Conservation (phyloP, 148 eudicot species). For the Mesembryanthemum crystallinum region DNA sequence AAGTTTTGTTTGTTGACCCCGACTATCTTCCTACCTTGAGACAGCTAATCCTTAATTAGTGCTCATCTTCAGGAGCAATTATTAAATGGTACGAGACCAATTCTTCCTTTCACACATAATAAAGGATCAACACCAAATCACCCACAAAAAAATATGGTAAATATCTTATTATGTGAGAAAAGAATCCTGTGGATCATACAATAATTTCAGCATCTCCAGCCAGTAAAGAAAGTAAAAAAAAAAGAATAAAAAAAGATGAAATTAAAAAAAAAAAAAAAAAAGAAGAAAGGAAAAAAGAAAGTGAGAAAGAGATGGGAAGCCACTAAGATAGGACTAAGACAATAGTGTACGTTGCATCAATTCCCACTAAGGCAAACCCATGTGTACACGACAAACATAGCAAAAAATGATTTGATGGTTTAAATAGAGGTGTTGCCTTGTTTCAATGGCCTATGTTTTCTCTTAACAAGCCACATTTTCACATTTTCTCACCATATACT, state of each 20-base stretch:
- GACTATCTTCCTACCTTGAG: not conserved
- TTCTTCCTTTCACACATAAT: no score
- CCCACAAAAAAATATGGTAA: no score
- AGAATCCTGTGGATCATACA: no score
- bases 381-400: not conserved
- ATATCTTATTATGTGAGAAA: no score
- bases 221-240: not conserved
- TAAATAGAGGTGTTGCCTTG: conserved; percentile 18
- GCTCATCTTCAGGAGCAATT: no score
- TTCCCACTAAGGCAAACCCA: not conserved
- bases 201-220: no score
- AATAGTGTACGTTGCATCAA: conserved; percentile 5
- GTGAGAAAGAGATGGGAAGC: not conserved
- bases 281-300: not conserved
- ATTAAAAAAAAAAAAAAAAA: not conserved
- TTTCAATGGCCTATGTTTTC: conserved; percentile 25
- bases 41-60: not conserved
- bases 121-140: no score
- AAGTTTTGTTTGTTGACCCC: not conserved
- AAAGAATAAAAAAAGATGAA: not conserved
- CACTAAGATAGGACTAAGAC: conserved; percentile 14
- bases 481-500: no score
- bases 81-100: no score
- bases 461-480: conserved; percentile 25
- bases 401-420: conserved; percentile 8